Conservation (phyloP, 441 rosid genomes). For the Populus hybrid region DNA sequence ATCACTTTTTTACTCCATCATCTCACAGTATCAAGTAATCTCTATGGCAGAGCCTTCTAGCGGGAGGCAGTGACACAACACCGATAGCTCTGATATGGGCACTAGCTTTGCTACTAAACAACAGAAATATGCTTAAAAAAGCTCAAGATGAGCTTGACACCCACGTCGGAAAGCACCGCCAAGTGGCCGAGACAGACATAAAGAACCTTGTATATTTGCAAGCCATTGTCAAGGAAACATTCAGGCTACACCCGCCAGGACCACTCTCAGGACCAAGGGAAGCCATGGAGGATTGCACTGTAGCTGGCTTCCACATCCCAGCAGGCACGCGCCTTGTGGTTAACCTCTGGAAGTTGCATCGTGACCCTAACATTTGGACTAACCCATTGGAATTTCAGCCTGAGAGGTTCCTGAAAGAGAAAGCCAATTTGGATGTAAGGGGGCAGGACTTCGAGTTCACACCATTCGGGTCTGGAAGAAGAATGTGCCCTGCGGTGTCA, state of each 20-base stretch:
- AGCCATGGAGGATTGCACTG: slow-evolving; percentile 43
- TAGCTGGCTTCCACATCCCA: slow-evolving; percentile 38
- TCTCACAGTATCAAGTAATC: not conserved
- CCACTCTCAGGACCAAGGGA: slow-evolving; percentile 45
- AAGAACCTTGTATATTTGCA: slow-evolving; percentile 42
- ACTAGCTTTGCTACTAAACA: slow-evolving; percentile 27
- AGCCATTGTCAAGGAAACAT: slow-evolving; percentile 50
- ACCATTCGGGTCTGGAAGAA: slow-evolving; percentile 37
- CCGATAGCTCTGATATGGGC: slow-evolving; percentile 38
- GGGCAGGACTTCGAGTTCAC: slow-evolving; percentile 33
- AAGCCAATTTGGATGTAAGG: slow-evolving; percentile 17
- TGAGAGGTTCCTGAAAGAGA: slow-evolving; percentile 34
- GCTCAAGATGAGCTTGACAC: slow-evolving; percentile 48
- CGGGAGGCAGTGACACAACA: slow-evolving; percentile 47
- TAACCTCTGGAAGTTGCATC: slow-evolving; percentile 48
- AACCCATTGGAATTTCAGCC: slow-evolving; percentile 38
- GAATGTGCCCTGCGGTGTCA: slow-evolving; percentile 34
- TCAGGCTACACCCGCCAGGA: slow-evolving; percentile 46
- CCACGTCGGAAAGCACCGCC: slow-evolving; percentile 41
- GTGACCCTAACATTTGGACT: slow-evolving; percentile 41
- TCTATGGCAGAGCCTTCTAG: slow-evolving; percentile 30
- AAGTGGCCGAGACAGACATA: slow-evolving; percentile 43
- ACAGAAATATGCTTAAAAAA: slow-evolving; percentile 27
- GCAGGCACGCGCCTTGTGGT: slow-evolving; percentile 46
- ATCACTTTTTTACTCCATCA: no score